These are phyloP conservation scores for Chlamydomonas asymmetrica DNA, from an alignment of 139 green algal species.

Conservation along the genomic window DNA sequence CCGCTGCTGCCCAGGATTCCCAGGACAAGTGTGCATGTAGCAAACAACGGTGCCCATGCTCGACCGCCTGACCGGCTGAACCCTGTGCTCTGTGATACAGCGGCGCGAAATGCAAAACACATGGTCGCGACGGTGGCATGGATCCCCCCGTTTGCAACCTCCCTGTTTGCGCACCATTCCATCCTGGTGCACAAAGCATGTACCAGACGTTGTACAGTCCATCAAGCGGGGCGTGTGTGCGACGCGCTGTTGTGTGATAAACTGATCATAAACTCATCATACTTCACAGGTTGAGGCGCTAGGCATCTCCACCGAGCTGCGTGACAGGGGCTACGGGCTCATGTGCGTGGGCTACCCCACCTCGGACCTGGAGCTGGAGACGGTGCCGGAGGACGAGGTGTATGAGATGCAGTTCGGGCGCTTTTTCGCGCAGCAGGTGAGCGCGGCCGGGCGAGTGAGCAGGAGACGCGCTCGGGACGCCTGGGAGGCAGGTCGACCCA, in stretches of 20 bases:
- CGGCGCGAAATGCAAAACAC: not conserved
- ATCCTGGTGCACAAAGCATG: no score
- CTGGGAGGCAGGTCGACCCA: no score
- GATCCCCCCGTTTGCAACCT: no score
- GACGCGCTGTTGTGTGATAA: not conserved
- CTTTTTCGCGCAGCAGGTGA: constrained; percentile 71
- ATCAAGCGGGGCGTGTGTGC: no score
- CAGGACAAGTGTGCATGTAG: no score
- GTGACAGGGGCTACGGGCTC: constrained; percentile 85
- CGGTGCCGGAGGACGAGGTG: constrained; percentile 89
- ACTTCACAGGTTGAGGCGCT: constrained; percentile 61
- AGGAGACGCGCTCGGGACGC: not conserved
- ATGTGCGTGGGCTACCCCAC: constrained; percentile 91
- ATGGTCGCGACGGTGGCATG: constrained; percentile 28
- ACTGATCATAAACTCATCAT: not conserved
- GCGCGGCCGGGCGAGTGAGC: not conserved
- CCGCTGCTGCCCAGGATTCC: no score
- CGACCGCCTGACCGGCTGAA: no score
- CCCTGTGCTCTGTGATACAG: no score
- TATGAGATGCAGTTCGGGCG: constrained; percentile 96
- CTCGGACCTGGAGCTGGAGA: constrained; percentile 59
- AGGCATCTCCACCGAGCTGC: constrained; percentile 72
- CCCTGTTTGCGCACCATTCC: no score
- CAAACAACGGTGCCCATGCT: no score
- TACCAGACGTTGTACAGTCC: no score